Evolutionary conservation across 352 stramenopile genomes (phyloP).

Genomic region (Pythium aphanidermatum): DNA sequence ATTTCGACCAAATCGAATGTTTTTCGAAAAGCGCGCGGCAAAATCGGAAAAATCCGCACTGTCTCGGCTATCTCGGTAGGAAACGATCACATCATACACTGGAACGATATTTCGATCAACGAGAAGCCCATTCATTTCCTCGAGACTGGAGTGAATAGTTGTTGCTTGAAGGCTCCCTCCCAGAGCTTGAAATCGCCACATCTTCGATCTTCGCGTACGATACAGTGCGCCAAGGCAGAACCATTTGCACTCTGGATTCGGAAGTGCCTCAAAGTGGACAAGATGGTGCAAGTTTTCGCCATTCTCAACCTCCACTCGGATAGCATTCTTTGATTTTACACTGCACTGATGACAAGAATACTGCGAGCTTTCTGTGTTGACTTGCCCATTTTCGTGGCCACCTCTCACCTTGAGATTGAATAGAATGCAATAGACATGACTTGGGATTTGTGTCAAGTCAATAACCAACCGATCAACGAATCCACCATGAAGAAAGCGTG

Average conservation of each 20-base stretch:
- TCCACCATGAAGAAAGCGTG: slow-evolving; percentile 34
- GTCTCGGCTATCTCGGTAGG: slow-evolving; percentile 18
- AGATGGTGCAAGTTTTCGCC: slow-evolving; percentile 36
- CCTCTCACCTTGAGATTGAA: slow-evolving; percentile 43
- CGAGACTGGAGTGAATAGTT: slow-evolving; percentile 43
- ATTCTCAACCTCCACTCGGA: slow-evolving; percentile 46
- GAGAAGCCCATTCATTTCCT: slow-evolving; percentile 47
- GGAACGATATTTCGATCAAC: slow-evolving; percentile 47
- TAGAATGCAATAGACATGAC: slow-evolving; percentile 45
- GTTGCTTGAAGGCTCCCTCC: slow-evolving; percentile 29
- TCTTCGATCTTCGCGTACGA: slow-evolving; percentile 38
- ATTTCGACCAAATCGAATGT: slow-evolving; percentile 63
- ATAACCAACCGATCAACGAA: slow-evolving; percentile 49
- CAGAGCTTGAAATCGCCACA: slow-evolving; percentile 48
- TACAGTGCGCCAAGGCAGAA: slow-evolving; percentile 46
- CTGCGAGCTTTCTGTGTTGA: background rate
- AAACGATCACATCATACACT: slow-evolving; percentile 45
- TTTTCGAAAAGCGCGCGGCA: slow-evolving; percentile 36
- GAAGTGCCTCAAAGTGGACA: slow-evolving; percentile 35
- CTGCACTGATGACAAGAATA: too few relatives aligned
- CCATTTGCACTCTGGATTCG: slow-evolving; percentile 30
- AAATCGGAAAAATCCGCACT: slow-evolving; percentile 31
- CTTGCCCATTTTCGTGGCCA: background rate
- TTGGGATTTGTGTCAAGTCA: slow-evolving; percentile 25
- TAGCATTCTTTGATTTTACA: too few relatives aligned